phyloP scores from a whole-genome alignment of 306 rosid genomes.

The Fragaria nilgerrensis region DNA sequence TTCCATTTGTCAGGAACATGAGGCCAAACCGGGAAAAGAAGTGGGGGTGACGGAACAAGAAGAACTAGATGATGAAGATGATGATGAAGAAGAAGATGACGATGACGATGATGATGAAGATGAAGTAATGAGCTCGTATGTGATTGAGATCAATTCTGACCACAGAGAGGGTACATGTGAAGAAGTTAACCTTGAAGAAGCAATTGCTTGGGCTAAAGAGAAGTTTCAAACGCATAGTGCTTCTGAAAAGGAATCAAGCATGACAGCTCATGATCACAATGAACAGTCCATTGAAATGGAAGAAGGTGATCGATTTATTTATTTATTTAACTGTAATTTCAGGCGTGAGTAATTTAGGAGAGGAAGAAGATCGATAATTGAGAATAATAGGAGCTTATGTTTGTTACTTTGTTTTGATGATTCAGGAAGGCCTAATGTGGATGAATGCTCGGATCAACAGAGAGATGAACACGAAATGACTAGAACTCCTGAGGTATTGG shows the following conservation, averaged over 20 bases:
- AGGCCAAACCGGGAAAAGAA: conserved; percentile 45
- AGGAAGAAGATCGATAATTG: conserved; percentile 1
- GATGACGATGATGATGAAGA: conserved; percentile 15
- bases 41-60: conserved; percentile 11
- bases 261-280: conserved; percentile 33
- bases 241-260: conserved; percentile 51
- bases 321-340: neutral
- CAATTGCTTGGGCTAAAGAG: conserved; percentile 97
- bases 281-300: conserved; percentile 44
- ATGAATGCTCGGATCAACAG: conserved; percentile 32
- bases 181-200: conserved; percentile 67
- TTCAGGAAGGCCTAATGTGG: conserved; percentile 50
- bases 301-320: conserved; percentile 33
- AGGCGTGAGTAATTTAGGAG: neutral
- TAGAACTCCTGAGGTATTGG: conserved; percentile 60
- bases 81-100: conserved; percentile 11
- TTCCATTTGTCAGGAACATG: conserved; percentile 58
- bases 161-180: conserved; percentile 61
- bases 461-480: conserved; percentile 30
- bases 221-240: conserved; percentile 51
- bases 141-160: conserved; percentile 66
- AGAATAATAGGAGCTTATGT: neutral
- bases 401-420: neutral
- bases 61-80: conserved; percentile 5
- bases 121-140: conserved; percentile 83